Conservation (phyloP, 306 rosid genomes). For the Castanea sativa region DNA sequence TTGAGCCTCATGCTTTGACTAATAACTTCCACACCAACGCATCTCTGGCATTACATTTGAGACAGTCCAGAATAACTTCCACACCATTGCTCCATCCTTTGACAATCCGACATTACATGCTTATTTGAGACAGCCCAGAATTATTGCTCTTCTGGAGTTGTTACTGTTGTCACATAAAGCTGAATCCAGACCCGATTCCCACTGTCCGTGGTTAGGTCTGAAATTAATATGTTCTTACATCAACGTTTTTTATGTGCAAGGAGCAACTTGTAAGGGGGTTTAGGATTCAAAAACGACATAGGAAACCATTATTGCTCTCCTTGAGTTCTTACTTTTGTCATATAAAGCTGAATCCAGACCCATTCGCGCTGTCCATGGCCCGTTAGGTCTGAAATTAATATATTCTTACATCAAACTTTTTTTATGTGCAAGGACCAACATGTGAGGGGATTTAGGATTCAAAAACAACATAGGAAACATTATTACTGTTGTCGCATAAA, state of each 20-base stretch:
- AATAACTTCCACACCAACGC: too few relatives aligned
- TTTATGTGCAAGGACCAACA: not conserved
- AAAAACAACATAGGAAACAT: not conserved
- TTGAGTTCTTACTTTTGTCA: not conserved
- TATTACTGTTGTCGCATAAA: too few relatives aligned
- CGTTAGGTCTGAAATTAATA: not conserved
- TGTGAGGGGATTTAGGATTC: not conserved
- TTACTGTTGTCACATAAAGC: not conserved
- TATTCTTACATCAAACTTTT: too few relatives aligned
- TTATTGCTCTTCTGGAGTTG: not conserved
- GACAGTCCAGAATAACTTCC: too few relatives aligned
- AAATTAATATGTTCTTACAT: not conserved
- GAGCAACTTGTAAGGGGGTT: not conserved
- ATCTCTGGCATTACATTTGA: too few relatives aligned
- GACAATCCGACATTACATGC: too few relatives aligned
- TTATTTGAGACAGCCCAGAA: not conserved
- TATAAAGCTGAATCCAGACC: not conserved
- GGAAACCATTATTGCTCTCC: not conserved
- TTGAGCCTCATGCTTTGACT: too few relatives aligned
- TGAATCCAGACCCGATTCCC: not conserved
- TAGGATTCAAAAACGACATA: not conserved
- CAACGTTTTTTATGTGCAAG: not conserved
- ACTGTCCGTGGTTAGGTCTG: not conserved
- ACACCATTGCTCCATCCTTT: too few relatives aligned
- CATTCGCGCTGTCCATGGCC: not conserved